Evolutionary conservation across 2,329 filamentous ascomycete genomes (phyloP).

Genomic region (Lecanicillium sp.): DNA sequence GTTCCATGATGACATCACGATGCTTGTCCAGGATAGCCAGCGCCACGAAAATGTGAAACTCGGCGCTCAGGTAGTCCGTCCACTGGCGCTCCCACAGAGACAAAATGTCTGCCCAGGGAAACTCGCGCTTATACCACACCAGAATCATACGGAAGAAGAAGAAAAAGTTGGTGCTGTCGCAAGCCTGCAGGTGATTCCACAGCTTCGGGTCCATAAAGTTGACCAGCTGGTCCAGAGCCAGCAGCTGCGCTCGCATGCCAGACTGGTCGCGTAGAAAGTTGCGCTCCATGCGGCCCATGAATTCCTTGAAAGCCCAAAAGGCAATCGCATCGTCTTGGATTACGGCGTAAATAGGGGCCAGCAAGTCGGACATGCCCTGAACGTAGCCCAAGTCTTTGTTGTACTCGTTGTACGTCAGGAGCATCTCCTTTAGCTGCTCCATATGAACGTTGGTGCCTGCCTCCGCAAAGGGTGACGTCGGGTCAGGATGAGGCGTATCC

Average conservation of each 20-base stretch:
- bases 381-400: conserved; percentile 95
- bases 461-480: conserved; percentile 88
- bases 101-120: conserved; percentile 79
- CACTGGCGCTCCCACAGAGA: conserved; percentile 88
- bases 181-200: conserved; percentile 79
- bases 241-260: conserved; percentile 87
- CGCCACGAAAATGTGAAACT: conserved; percentile 92
- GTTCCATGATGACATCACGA: conserved; percentile 90
- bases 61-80: conserved; percentile 84
- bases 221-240: conserved; percentile 87
- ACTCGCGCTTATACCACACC: conserved; percentile 98
- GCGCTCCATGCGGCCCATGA: conserved; percentile 97
- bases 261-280: conserved; percentile 95
- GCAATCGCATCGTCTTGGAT: conserved; percentile 95
- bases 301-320: conserved; percentile 92
- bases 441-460: conserved; percentile 93
- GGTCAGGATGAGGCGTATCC: conserved; percentile 93
- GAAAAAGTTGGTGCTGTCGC: conserved; percentile 97
- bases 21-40: conserved; percentile 94
- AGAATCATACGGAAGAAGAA: conserved; percentile 99
- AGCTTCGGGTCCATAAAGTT: conserved; percentile 95
- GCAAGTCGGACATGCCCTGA: conserved; percentile 95
- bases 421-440: conserved; percentile 98
- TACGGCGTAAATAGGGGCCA: conserved; percentile 93
- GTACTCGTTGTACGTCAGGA: conserved; percentile 96